These are phyloP conservation scores for Sclerotinia subarctica DNA, from an alignment of 2,329 filamentous ascomycete genomes.

Conservation along the genomic window DNA sequence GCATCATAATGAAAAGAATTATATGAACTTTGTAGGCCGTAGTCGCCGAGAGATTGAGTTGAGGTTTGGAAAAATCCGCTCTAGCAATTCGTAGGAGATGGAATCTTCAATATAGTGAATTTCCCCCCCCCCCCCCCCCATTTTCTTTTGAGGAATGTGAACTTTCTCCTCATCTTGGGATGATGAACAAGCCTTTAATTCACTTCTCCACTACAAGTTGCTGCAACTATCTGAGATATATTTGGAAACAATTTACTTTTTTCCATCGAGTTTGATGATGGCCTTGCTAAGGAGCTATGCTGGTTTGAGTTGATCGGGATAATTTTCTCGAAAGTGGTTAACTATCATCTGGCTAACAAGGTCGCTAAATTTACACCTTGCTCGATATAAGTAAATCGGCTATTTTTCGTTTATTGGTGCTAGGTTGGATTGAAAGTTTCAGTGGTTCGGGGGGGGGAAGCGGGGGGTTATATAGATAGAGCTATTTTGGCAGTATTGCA, in stretches of 20 bases:
- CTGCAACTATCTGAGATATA: not conserved
- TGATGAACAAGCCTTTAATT: not conserved
- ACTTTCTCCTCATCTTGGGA: not conserved
- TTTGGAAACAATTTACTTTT: not conserved
- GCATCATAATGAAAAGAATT: not conserved
- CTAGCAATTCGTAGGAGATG: too few species aligned
- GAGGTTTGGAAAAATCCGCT: too few species aligned
- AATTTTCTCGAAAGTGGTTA: too few species aligned
- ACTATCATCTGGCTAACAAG: too few species aligned
- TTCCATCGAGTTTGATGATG: not conserved
- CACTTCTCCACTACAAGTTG: not conserved
- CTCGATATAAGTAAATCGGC: too few species aligned
- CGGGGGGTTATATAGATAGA: too few species aligned
- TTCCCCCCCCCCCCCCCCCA: fast-evolving
- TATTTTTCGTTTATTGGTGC: too few species aligned
- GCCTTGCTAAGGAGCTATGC: not conserved
- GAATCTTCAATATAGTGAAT: not conserved
- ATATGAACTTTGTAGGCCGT: not conserved
- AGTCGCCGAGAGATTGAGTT: not conserved
- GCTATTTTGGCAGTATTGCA: too few species aligned
- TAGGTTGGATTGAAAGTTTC: too few species aligned
- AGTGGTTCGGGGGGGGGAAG: too few species aligned
- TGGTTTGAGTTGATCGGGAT: not conserved
- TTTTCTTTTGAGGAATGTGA: not conserved
- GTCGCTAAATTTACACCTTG: too few species aligned